phyloP scores from a whole-genome alignment of 805 yeast species.

The Wickerhamiella hasegawae region DNA sequence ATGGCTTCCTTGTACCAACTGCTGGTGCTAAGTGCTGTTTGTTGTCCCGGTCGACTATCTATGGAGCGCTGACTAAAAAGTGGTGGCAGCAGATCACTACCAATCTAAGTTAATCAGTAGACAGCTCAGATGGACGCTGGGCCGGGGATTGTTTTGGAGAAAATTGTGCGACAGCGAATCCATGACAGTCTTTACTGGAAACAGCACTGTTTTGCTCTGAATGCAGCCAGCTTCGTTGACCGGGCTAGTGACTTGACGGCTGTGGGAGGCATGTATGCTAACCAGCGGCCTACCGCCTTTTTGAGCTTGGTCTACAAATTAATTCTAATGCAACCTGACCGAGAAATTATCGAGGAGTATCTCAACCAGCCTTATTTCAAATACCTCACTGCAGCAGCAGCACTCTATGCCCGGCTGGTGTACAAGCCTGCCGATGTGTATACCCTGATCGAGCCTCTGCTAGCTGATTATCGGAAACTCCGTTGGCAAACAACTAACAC shows the following conservation, averaged over 20 bases:
- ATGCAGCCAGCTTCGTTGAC: slow-evolving; percentile 36
- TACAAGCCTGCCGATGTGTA: slow-evolving; percentile 32
- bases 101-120: no score
- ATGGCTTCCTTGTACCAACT: no score
- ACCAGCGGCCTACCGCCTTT: slow-evolving; percentile 51
- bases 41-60: slow-evolving; percentile 7
- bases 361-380: slow-evolving; percentile 56
- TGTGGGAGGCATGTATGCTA: slow-evolving; percentile 42
- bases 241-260: slow-evolving; percentile 28
- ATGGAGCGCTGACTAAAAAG: no score
- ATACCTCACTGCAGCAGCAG: slow-evolving; percentile 52
- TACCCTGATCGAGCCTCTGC: slow-evolving; percentile 34
- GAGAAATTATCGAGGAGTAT: slow-evolving; percentile 38
- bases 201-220: slow-evolving; percentile 34
- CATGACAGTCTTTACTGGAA: slow-evolving; percentile 45
- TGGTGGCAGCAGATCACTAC: no score
- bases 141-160: slow-evolving; percentile 26
- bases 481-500: slow-evolving; percentile 28
- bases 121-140: neutral
- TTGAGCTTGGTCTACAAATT: slow-evolving; percentile 63
- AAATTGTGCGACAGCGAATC: slow-evolving; percentile 40
- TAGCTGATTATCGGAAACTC: slow-evolving; percentile 55
- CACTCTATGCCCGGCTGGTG: slow-evolving; percentile 40
- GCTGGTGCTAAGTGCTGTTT: no score
- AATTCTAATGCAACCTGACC: slow-evolving; percentile 56